phyloP scores from a whole-genome alignment of 768 basidiomycete species.

The Lentinula guzmanii region DNA sequence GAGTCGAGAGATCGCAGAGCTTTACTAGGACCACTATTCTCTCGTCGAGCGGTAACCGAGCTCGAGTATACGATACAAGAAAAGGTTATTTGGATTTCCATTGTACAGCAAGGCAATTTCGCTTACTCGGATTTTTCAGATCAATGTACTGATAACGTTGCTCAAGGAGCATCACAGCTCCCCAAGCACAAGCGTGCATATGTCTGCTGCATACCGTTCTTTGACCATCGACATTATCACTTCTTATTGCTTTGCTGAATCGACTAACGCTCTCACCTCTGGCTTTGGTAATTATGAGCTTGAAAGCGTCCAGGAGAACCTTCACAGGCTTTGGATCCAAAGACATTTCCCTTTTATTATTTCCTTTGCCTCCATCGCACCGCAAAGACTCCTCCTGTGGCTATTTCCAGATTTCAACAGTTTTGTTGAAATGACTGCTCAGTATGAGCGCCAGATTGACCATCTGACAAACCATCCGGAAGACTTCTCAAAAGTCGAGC shows the following conservation, averaged over 20 bases:
- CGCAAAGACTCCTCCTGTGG: not conserved
- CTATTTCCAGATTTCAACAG: constrained; percentile 5
- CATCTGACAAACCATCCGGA: constrained; percentile 11
- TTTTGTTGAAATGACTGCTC: constrained; percentile 6
- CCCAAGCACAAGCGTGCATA: constrained; percentile 27
- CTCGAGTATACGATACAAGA: constrained; percentile 9
- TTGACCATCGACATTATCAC: constrained; percentile 24
- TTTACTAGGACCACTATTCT: constrained; percentile 13
- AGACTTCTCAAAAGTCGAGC: constrained; percentile 11
- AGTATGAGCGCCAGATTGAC: constrained; percentile 15
- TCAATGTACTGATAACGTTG: not conserved
- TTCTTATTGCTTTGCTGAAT: constrained; percentile 19
- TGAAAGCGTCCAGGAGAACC: not conserved
- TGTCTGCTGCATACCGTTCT: constrained; percentile 26
- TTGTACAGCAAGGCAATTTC: not conserved
- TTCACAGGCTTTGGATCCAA: constrained; percentile 5
- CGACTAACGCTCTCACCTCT: constrained; percentile 18
- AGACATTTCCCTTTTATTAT: constrained; percentile 10
- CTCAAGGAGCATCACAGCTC: constrained; percentile 22
- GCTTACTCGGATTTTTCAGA: not conserved
- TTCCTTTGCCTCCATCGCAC: not conserved
- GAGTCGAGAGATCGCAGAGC: constrained; percentile 11
- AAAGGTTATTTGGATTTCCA: constrained; percentile 3
- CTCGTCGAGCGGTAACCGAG: constrained; percentile 10
- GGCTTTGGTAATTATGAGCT: constrained; percentile 24